Conservation (phyloP, 176 grass and related monocot species). For the Carex scoparia region DNA sequence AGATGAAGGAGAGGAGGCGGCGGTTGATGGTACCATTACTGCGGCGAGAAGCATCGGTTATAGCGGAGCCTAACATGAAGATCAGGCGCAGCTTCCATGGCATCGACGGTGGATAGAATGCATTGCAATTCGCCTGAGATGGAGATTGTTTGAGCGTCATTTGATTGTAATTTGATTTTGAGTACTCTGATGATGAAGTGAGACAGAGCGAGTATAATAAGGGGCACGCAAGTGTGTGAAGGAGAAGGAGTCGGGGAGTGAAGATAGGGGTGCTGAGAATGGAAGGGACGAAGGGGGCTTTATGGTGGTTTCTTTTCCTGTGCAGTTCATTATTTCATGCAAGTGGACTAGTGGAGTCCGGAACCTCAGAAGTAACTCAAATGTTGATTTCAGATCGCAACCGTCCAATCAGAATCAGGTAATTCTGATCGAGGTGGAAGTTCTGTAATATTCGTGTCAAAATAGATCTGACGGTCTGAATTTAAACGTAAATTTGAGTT, state of each 20-base stretch:
- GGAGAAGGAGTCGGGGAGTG: not conserved
- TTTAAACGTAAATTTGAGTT: no score
- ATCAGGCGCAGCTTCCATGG: constrained; percentile 42
- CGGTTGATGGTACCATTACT: constrained; percentile 65
- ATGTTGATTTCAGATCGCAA: no score
- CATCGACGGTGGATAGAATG: constrained; percentile 42
- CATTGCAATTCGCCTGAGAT: not conserved
- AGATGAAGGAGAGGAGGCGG: constrained; percentile 30
- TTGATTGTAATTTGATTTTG: not conserved
- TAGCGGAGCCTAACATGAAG: constrained; percentile 16
- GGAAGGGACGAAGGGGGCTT: no score
- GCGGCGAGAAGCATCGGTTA: constrained; percentile 44
- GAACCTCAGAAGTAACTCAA: no score
- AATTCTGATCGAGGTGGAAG: no score
- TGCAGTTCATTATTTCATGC: no score
- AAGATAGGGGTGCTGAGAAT: not conserved
- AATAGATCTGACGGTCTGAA: no score
- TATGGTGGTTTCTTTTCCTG: no score
- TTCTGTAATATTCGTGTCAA: no score
- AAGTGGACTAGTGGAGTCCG: no score
- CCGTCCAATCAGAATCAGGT: no score
- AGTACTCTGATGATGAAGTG: not conserved
- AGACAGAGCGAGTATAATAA: not conserved
- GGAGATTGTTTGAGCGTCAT: constrained; percentile 21
- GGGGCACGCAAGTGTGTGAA: not conserved